Evolutionary conservation across 169 alveolate species (phyloP).

Genomic region (Eimeria acervulina): DNA sequence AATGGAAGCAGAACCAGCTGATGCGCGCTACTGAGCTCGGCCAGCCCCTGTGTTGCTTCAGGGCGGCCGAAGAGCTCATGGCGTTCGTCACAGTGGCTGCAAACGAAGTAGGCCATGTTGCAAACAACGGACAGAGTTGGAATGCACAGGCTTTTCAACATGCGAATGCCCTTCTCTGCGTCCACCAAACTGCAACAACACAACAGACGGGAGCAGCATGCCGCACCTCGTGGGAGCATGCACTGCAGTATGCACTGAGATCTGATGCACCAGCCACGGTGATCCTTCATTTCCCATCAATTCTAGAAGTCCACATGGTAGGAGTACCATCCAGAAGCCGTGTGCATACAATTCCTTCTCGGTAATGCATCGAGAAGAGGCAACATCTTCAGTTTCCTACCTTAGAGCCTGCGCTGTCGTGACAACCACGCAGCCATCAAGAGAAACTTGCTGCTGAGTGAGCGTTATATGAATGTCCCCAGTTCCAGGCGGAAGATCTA

Average conservation of each 20-base stretch:
- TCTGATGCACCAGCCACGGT: neutral
- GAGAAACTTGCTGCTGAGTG: conserved; percentile 93
- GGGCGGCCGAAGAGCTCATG: conserved; percentile 91
- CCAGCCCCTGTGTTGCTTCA: conserved; percentile 67
- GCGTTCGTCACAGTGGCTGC: conserved; percentile 93
- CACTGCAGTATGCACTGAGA: neutral
- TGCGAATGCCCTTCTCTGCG: conserved; percentile 96
- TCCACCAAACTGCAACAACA: conserved; percentile 91
- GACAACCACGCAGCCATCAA: conserved; percentile 96
- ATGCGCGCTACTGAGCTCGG: conserved; percentile 63
- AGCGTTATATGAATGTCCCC: conserved; percentile 98
- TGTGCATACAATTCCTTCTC: neutral
- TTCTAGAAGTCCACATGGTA: neutral
- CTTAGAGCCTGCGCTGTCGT: conserved; percentile 96
- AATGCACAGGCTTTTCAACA: conserved; percentile 94
- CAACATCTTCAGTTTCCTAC: neutral
- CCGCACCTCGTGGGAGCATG: neutral
- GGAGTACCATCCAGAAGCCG: neutral
- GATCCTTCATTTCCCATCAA: neutral
- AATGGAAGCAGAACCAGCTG: conserved; percentile 55
- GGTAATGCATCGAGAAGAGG: neutral
- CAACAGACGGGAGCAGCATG: neutral
- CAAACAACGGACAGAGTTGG: conserved; percentile 96
- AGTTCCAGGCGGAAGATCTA: conserved; percentile 99
- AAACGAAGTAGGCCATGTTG: conserved; percentile 96